phyloP scores from a whole-genome alignment of 2,329 filamentous ascomycete species.

The Raffaelea deltoideospora region DNA sequence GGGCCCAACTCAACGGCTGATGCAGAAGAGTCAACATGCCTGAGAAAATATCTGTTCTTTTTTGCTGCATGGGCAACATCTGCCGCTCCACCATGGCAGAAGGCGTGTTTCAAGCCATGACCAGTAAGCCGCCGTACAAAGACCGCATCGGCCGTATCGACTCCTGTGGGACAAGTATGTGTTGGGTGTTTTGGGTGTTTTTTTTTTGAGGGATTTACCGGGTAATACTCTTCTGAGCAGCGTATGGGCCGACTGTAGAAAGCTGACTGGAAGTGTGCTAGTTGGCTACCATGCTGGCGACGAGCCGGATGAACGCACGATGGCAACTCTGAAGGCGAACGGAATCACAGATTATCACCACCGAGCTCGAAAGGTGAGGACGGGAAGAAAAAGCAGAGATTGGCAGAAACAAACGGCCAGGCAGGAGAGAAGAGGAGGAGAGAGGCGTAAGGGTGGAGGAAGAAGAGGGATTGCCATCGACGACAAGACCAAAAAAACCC shows the following conservation, averaged over 20 bases:
- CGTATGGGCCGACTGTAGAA: not conserved
- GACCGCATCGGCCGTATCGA: slow-evolving; percentile 55
- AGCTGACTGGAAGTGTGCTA: slow-evolving; percentile 11
- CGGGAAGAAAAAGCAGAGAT: too few species aligned
- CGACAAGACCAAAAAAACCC: too few species aligned
- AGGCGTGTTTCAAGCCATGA: slow-evolving; percentile 69
- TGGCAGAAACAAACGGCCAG: too few species aligned
- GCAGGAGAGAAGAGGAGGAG: too few species aligned
- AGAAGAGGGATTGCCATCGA: too few species aligned
- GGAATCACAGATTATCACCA: slow-evolving; percentile 68
- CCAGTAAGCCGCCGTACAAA: slow-evolving; percentile 43
- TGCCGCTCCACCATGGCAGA: slow-evolving; percentile 92
- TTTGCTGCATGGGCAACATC: slow-evolving; percentile 95
- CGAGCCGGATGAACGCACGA: slow-evolving; percentile 66
- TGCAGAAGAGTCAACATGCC: too few species aligned
- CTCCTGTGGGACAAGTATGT: slow-evolving; percentile 59
- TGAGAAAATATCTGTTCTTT: slow-evolving; percentile 54
- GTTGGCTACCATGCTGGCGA: slow-evolving; percentile 72
- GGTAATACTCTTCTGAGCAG: not conserved
- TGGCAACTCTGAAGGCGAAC: slow-evolving; percentile 59
- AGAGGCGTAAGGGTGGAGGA: too few species aligned
- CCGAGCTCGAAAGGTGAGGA: slow-evolving; percentile 55
- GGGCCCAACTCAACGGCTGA: too few species aligned
- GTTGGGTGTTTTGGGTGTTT: too few species aligned
- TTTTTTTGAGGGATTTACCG: not conserved